Evolutionary conservation across 768 basidiomycete species (phyloP), one percentile per base, ranked within the genome.

Genomic region (Psilocybe sp.): DNA sequence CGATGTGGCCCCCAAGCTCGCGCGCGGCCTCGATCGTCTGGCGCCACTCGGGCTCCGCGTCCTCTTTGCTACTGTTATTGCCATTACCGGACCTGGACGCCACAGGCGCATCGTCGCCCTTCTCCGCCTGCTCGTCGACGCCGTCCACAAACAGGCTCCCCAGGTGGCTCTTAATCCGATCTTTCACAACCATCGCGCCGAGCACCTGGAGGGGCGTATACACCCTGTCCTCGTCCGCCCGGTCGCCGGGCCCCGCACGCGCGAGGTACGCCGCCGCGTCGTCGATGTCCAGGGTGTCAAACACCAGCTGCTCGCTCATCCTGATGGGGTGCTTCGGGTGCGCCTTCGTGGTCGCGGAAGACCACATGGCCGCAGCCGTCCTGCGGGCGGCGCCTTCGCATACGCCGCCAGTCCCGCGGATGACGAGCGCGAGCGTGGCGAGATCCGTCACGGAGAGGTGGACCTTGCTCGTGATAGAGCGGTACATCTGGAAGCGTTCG

Each of bases 1-100:
- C 75, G 0, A 81, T 74, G 10, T 64, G 59, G 1, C 86, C 87
- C 2, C 87, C 85, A 5, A 91, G 75, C 47, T 82, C 80, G 40
- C 73, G 74, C 16, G 85, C 84, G 19, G 80, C 80, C 6, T 78
- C 77, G 35, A 89, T 63, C 0, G 82, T 82, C 31, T 65, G 68
- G 46, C 67, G 63, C 63, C 76, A 72, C 54, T 75, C 75, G 35
- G 67, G 64, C 13, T 71, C 67, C 23, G 72, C 68, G 44, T 66
- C 61, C n/a, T 71, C 64, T 28, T 64, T 57, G 43, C 23, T 28
- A 7, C 7, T 28, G 23, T n/a, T n/a, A n/a, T n/a, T n/a, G n/a
- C n/a, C n/a, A n/a, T n/a, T n/a, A n/a, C n/a, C n/a, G n/a, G n/a
- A n/a, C n/a, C 23, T 28, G 23, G 23, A 28, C 7, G 7, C 3